Evolutionary conservation across 257 asterid genomes (phyloP).

Genomic region (Ilex asprella): DNA sequence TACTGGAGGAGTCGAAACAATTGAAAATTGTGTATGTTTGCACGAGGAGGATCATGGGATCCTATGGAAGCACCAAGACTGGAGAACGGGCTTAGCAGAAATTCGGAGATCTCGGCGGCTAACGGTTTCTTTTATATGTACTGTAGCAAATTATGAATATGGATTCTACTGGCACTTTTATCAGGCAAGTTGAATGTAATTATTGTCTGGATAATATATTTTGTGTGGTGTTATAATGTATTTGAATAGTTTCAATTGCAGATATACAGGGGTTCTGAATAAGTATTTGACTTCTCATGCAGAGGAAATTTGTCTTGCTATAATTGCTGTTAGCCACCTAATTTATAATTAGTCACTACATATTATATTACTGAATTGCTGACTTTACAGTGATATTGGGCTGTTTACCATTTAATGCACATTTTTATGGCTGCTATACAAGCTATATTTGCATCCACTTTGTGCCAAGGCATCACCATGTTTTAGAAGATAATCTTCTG

Average conservation of each 20-base stretch:
- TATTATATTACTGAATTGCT: no score
- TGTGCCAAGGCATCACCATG: no score
- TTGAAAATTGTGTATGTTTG: conserved; percentile 91
- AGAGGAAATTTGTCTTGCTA: no score
- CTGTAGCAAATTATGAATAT: conserved; percentile 95
- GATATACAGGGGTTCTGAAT: background rate
- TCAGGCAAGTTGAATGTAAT: conserved; percentile 51
- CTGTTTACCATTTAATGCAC: no score
- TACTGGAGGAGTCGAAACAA: conserved; percentile 95
- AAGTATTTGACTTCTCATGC: background rate
- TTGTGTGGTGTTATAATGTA: background rate
- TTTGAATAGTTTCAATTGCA: background rate
- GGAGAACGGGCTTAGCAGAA: conserved; percentile 96
- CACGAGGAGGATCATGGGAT: conserved; percentile 97
- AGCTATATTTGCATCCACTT: no score
- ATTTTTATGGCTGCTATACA: no score
- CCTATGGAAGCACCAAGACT: conserved; percentile 98
- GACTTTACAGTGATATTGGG: no score
- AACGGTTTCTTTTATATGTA: conserved; percentile 86
- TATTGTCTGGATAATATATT: background rate
- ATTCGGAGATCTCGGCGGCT: conserved; percentile 96
- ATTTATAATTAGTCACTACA: no score
- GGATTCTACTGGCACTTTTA: conserved; percentile 98
- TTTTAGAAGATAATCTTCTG: no score
- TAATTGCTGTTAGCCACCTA: no score